These are phyloP conservation scores for Boletus insuetus DNA, from an alignment of 768 basidiomycete genomes.

Conservation along the genomic window DNA sequence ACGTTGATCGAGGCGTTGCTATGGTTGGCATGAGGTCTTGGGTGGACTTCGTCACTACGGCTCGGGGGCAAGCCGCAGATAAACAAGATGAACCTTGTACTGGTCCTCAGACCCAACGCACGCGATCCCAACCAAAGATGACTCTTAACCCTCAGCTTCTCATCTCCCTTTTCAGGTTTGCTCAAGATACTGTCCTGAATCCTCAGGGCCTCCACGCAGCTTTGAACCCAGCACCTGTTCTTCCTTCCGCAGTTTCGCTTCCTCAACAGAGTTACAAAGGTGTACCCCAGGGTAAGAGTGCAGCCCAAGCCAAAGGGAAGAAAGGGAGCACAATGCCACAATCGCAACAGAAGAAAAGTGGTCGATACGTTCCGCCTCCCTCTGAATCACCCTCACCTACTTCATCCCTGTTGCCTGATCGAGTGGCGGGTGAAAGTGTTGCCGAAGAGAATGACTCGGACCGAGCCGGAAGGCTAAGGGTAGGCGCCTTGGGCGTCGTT, in stretches of 20 bases:
- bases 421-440: constrained; percentile 27
- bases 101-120: background rate
- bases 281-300: background rate
- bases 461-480: constrained; percentile 63
- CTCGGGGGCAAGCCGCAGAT: constrained; percentile 4
- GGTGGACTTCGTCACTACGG: constrained; percentile 35
- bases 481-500: constrained; percentile 64
- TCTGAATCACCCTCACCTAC: constrained; percentile 32
- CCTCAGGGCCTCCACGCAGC: constrained; percentile 55
- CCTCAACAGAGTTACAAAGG: constrained; percentile 12
- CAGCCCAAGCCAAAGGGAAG: constrained; percentile 11
- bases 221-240: constrained; percentile 63
- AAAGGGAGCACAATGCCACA: constrained; percentile 24
- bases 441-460: constrained; percentile 70
- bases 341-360: constrained; percentile 30
- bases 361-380: constrained; percentile 30
- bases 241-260: constrained; percentile 15
- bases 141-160: constrained; percentile 33
- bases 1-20: constrained; percentile 65
- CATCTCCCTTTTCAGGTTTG: constrained; percentile 46
- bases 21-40: constrained; percentile 51
- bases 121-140: constrained; percentile 17
- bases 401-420: constrained; percentile 18
- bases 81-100: background rate
- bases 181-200: constrained; percentile 55